Percentiles rank a stretch among this genome's conserved stretches.
These are phyloP conservation scores for Colletotrichum coccodes DNA, from an alignment of 2,329 filamentous ascomycete species.

Conservation along the genomic window DNA sequence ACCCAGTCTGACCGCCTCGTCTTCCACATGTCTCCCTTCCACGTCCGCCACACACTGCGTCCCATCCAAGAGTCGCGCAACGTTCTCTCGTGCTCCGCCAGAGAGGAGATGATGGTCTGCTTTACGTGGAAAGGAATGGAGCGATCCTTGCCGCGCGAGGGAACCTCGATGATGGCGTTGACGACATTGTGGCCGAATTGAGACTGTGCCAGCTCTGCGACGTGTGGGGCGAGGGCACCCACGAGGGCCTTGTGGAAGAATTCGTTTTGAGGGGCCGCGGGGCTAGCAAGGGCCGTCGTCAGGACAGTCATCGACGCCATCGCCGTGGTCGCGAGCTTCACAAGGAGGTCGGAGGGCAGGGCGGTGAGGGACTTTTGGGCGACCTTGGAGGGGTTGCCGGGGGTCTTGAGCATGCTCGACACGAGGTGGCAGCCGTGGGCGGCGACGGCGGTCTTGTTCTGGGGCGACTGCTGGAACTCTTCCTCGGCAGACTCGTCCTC, in stretches of 20 bases:
- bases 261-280: constrained; percentile 54
- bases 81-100: constrained; percentile 58
- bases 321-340: constrained; percentile 71
- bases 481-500: constrained; percentile 42
- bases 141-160: constrained; percentile 58
- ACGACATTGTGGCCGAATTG: constrained; percentile 63
- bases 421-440: constrained; percentile 85
- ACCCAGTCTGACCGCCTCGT: constrained; percentile 65
- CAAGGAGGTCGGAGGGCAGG: constrained; percentile 63
- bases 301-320: constrained; percentile 60
- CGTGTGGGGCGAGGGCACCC: constrained; percentile 55
- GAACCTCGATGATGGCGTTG: constrained; percentile 58
- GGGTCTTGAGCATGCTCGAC: constrained; percentile 80
- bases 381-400: constrained; percentile 74
- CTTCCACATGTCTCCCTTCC: constrained; percentile 69
- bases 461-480: constrained; percentile 51
- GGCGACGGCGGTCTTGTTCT: constrained; percentile 66
- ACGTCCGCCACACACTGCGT: constrained; percentile 65
- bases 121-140: constrained; percentile 68
- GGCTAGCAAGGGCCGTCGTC: constrained; percentile 58
- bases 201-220: constrained; percentile 57
- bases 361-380: constrained; percentile 78
- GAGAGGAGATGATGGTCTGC: constrained; percentile 61
- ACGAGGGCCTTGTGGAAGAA: constrained; percentile 67
- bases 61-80: constrained; percentile 65